phyloP scores from a whole-genome alignment of 2,329 filamentous ascomycete genomes.

The Botryosphaeria agaves region DNA sequence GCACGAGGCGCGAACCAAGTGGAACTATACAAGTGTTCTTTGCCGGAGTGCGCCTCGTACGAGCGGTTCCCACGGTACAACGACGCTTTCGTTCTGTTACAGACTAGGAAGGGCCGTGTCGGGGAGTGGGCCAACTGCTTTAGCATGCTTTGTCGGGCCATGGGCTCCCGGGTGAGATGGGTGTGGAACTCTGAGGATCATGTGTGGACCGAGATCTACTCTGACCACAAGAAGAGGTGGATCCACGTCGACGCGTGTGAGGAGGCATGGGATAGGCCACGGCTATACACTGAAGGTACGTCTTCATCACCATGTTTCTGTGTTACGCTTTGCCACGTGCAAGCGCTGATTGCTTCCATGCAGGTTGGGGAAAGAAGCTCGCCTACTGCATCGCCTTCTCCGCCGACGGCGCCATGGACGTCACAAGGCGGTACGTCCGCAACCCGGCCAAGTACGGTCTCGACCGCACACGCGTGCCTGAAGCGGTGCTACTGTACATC shows the following conservation, averaged over 20 bases:
- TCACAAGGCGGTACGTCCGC: conserved; percentile 51
- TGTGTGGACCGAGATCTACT: conserved; percentile 96
- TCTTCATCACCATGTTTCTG: conserved; percentile 2
- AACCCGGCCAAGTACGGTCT: conserved; percentile 51
- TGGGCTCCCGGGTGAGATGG: conserved; percentile 85
- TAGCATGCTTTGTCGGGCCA: conserved; percentile 88
- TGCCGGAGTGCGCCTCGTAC: conserved; percentile 53
- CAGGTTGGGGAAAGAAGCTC: conserved; percentile 86
- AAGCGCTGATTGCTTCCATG: conserved; percentile 2
- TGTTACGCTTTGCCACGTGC: conserved; percentile 5
- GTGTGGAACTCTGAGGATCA: conserved; percentile 93
- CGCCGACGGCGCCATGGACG: conserved; percentile 59
- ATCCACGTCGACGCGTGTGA: conserved; percentile 94
- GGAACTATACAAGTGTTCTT: conserved; percentile 79
- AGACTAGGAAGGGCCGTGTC: conserved; percentile 69
- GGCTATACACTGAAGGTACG: conserved; percentile 71
- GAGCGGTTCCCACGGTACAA: conserved; percentile 90
- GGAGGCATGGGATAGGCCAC: conserved; percentile 86
- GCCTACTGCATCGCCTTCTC: conserved; percentile 96
- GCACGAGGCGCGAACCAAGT: conserved; percentile 76
- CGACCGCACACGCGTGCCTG: conserved; percentile 64
- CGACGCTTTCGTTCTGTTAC: conserved; percentile 82
- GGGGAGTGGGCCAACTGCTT: conserved; percentile 99
- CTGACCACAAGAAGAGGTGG: conserved; percentile 83
- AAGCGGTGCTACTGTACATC: conserved; percentile 81